These are phyloP conservation scores for Polytrichum commune DNA, from an alignment of 225 moss, liverwort and hornwort species.

Conservation along the genomic window DNA sequence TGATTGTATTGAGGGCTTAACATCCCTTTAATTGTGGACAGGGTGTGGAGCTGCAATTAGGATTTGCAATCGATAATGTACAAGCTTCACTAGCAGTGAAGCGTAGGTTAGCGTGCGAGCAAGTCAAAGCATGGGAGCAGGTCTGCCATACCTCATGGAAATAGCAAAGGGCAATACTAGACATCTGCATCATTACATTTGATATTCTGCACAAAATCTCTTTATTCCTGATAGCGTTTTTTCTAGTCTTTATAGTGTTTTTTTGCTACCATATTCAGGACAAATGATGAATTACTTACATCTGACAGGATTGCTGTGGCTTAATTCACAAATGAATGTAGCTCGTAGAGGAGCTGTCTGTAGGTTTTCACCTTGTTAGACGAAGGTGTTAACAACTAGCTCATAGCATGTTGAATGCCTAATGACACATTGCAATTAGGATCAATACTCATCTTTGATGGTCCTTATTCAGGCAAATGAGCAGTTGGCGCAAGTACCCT, in stretches of 20 bases:
- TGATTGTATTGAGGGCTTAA: too few species aligned
- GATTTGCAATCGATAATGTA: constrained; percentile 49
- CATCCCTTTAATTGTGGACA: constrained; percentile 14
- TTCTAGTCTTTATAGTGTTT: not conserved
- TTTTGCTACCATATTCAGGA: too few species aligned
- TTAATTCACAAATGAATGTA: too few species aligned
- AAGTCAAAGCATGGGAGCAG: constrained; percentile 51
- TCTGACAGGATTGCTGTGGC: too few species aligned
- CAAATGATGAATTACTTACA: too few species aligned
- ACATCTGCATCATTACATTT: not conserved
- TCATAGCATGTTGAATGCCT: too few species aligned
- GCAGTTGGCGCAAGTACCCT: constrained; percentile 19
- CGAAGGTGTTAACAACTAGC: too few species aligned
- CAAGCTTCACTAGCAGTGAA: constrained; percentile 57
- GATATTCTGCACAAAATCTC: not conserved
- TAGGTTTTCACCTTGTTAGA: too few species aligned
- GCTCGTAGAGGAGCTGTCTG: too few species aligned
- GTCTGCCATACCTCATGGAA: constrained; percentile 7
- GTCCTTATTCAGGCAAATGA: constrained; percentile 25
- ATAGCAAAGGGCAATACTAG: not conserved
- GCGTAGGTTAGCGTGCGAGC: constrained; percentile 55
- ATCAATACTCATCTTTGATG: not conserved
- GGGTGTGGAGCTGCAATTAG: constrained; percentile 57
- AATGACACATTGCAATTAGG: too few species aligned
- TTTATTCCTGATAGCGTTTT: not conserved